Percentiles rank a stretch among this genome's conserved stretches.
phyloP scores from a whole-genome alignment of 768 basidiomycete genomes.

The Lactarius vividus region DNA sequence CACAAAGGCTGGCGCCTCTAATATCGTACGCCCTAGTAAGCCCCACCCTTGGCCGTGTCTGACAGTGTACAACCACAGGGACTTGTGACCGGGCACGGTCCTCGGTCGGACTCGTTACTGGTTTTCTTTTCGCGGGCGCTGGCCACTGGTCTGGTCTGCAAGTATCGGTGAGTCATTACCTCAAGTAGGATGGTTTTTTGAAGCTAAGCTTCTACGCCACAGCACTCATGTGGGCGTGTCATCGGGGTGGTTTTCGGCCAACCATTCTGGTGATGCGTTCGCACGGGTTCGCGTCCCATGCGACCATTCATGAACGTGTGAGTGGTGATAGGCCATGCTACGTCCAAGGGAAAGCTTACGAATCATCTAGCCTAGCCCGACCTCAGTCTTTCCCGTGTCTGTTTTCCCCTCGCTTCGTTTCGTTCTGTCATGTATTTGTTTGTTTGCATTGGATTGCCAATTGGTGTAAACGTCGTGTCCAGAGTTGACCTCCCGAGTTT shows the following conservation, averaged over 20 bases:
- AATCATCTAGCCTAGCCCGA: neutral
- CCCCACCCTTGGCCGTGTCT: neutral
- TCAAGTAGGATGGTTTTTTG: neutral
- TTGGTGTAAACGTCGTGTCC: neutral
- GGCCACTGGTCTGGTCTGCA: neutral
- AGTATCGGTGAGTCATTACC: slow-evolving; percentile 10
- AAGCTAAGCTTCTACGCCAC: neutral
- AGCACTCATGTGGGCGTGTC: slow-evolving; percentile 9
- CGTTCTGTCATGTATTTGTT: neutral
- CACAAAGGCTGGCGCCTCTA: neutral
- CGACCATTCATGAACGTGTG: neutral
- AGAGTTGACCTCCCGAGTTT: neutral
- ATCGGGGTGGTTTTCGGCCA: slow-evolving; percentile 12
- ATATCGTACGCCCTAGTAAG: neutral
- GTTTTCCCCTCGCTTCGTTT: neutral
- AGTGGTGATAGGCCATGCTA: neutral
- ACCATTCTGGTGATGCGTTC: slow-evolving; percentile 3
- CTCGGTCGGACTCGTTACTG: slow-evolving; percentile 8
- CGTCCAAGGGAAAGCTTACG: neutral
- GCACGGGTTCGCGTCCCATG: neutral
- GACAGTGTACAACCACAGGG: neutral
- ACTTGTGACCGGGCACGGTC: slow-evolving; percentile 4
- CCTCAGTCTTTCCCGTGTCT: neutral
- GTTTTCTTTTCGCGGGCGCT: slow-evolving; percentile 6
- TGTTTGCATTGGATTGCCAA: neutral